Evolutionary conservation across 2,329 filamentous ascomycete species (phyloP), one percentile per base, ranked within the genome.

Genomic region (Phialophora tarda): DNA sequence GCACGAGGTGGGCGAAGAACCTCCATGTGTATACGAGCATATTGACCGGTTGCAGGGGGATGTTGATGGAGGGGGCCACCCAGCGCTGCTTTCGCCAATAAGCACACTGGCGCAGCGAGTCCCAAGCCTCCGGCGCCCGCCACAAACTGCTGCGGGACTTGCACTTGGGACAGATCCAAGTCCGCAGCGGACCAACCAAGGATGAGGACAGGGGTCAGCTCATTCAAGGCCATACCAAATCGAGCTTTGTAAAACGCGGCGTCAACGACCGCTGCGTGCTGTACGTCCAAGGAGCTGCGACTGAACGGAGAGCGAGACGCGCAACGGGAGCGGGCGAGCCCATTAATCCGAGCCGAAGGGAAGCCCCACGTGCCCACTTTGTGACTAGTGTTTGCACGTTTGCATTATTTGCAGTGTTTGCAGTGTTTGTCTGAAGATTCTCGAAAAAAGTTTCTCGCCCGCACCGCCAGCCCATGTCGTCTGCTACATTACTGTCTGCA

Each of bases 381-480:
- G 48, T n/a, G 2, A 23, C 10, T 24, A 12, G 26, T 7, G 14
- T 34, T 51, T 28, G 41, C 58, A 41, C 21, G 38, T 30, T 62
- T 56, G 50, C 38, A 26, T 10, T 30, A 23, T 62, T 62, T 62
- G 59, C 26, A 26, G 4, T 17, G 59, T 62, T 62, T 62, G 59
- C 51, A 26, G 10, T 8, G 50, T 62, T 48, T 50, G n/a, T n/a
- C 41, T 41, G 32, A 17, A 23, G 5, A 23, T 17, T 21, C 23
- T 17, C 23, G 24, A 56, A 56, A 56, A 56, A 56, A 56, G 28
- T 24, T 44, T 44, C 21, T 32, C 17, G 38, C 38, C 17, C 38
- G 38, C 38, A 44, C 38, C 17, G 7, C 38, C 17, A 8, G 14
- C 0, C 17, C 17, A 8, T 44, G 38, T 7, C 2, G 1, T 4